A percentile compares a stretch with the other conserved stretches of the same genome.
Evolutionary conservation across 1,284 basidiomycete genomes (phyloP).

Genomic region (Ceratobasidium sp.): DNA sequence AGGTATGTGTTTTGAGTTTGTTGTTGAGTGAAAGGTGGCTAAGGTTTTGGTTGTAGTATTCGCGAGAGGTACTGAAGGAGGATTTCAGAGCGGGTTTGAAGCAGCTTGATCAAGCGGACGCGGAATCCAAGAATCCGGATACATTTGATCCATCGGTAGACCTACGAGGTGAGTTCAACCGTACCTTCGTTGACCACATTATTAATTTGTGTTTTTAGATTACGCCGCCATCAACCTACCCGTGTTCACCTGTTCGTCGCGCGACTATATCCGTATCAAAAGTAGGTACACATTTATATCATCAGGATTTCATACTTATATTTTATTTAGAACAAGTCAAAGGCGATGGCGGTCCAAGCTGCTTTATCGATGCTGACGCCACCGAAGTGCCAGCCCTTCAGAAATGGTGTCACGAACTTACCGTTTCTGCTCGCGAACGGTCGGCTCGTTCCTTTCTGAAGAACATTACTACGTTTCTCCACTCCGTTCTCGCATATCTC

Average conservation of each 20-base stretch:
- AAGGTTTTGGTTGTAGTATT: conserved; percentile 60
- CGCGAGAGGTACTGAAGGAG: conserved; percentile 68
- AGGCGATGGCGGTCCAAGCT: conserved; percentile 69
- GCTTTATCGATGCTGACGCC: conserved; percentile 68
- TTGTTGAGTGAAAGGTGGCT: conserved; percentile 7
- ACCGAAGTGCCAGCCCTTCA: conserved; percentile 71
- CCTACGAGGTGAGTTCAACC: conserved; percentile 61
- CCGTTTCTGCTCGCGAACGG: conserved; percentile 68
- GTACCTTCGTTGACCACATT: not conserved
- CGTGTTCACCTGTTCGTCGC: conserved; percentile 71
- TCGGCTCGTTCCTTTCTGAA: conserved; percentile 64
- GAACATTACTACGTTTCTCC: conserved; percentile 65
- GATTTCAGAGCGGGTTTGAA: conserved; percentile 71
- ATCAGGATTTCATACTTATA: not conserved
- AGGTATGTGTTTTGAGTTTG: conserved; percentile 59
- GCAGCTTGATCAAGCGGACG: conserved; percentile 70
- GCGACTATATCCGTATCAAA: conserved; percentile 70
- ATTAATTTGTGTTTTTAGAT: conserved; percentile 57
- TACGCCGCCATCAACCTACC: conserved; percentile 71
- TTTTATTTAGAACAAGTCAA: conserved; percentile 63
- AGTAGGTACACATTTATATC: conserved; percentile 55
- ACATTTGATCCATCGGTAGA: conserved; percentile 67
- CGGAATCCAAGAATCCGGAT: conserved; percentile 69
- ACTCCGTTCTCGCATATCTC: conserved; percentile 62
- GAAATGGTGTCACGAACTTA: conserved; percentile 70